Conservation (phyloP, 2,329 filamentous ascomycete genomes). For the Colletotrichum abscissum region DNA sequence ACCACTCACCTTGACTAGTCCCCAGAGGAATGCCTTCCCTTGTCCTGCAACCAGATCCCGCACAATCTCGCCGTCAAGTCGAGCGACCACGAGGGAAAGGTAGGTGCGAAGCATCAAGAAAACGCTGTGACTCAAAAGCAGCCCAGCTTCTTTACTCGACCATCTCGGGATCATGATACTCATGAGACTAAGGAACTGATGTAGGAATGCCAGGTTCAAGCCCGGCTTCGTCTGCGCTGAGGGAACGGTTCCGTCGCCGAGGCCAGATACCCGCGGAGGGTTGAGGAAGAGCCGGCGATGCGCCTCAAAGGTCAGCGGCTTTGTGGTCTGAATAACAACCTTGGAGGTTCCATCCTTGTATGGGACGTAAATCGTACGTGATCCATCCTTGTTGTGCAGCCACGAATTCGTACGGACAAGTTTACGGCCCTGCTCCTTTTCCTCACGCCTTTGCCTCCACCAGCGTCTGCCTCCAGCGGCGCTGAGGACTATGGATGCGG, state of each 20-base stretch:
- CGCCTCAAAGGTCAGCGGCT: slow-evolving; percentile 94
- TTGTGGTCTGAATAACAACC: slow-evolving; percentile 90
- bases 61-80: slow-evolving; percentile 95
- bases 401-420: slow-evolving; percentile 93
- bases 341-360: slow-evolving; percentile 90
- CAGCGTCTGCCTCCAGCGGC: slow-evolving; percentile 83
- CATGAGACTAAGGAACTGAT: slow-evolving; percentile 95
- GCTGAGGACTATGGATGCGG: slow-evolving; percentile 81
- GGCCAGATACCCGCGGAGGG: slow-evolving; percentile 84
- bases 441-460: slow-evolving; percentile 78
- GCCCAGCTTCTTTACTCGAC: slow-evolving; percentile 93
- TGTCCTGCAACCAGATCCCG: slow-evolving; percentile 96
- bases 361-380: slow-evolving; percentile 93
- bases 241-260: slow-evolving; percentile 81
- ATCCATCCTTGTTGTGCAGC: slow-evolving; percentile 92
- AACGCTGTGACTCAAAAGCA: slow-evolving; percentile 87
- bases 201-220: slow-evolving; percentile 92
- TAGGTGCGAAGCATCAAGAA: slow-evolving; percentile 95
- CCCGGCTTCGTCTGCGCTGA: slow-evolving; percentile 93
- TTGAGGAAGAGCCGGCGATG: slow-evolving; percentile 94
- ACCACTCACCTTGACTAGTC: slow-evolving; percentile 76
- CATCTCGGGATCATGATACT: slow-evolving; percentile 98
- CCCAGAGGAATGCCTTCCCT: slow-evolving; percentile 87
- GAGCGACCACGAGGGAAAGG: slow-evolving; percentile 90
- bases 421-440: slow-evolving; percentile 84